A percentile compares a stretch with the other conserved stretches of the same genome.
These are phyloP conservation scores for Solanum ossicruentum DNA, from an alignment of 257 asterid genomes.

Conservation along the genomic window DNA sequence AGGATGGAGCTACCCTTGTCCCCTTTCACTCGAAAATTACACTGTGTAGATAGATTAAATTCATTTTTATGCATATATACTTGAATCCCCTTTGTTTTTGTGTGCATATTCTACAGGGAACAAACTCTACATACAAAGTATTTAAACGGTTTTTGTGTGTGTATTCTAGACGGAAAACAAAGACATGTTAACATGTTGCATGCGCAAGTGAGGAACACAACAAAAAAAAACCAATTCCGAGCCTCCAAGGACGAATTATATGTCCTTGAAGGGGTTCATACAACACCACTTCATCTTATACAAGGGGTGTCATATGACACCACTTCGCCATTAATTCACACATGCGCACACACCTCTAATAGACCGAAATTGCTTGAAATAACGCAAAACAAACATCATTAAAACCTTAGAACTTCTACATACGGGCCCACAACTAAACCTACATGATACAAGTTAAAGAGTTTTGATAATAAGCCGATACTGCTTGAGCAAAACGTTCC, in stretches of 20 bases:
- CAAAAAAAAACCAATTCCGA: not conserved
- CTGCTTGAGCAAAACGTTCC: not conserved
- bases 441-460: not conserved
- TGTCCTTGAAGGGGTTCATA: not conserved
- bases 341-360: not conserved
- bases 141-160: not conserved
- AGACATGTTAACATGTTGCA: not conserved
- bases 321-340: not conserved
- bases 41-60: not conserved
- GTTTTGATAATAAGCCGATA: not conserved
- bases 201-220: not conserved
- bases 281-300: not conserved
- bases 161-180: not conserved
- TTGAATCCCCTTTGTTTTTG: not conserved
- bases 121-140: not conserved
- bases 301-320: not conserved
- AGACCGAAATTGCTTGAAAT: not conserved
- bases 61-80: not conserved
- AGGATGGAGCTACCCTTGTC: not conserved
- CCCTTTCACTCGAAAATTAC: not conserved
- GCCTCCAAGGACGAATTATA: not conserved
- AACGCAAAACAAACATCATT: not conserved
- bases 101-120: not conserved
- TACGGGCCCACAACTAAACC: not conserved
- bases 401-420: not conserved